Conservation (phyloP, 2,329 filamentous ascomycete genomes). For the Ascocoryne sarcoides region DNA sequence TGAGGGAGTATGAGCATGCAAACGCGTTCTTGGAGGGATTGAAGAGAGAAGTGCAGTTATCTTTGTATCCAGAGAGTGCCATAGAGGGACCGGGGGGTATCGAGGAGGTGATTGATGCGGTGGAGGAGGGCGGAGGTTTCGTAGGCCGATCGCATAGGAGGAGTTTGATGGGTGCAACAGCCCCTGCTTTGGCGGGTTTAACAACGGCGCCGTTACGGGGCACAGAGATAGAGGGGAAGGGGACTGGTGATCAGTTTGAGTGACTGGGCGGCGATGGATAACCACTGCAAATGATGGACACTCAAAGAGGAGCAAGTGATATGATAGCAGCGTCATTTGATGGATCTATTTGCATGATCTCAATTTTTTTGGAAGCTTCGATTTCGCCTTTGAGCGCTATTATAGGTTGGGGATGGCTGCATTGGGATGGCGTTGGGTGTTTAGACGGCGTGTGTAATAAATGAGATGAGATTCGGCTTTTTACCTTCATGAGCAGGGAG, state of each 20-base stretch:
- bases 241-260: constrained; percentile 17
- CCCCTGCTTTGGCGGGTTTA: constrained; percentile 32
- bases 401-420: constrained; percentile 15
- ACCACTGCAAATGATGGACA: too few species aligned
- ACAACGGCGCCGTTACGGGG: constrained; percentile 42
- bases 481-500: too few species aligned
- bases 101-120: constrained; percentile 28
- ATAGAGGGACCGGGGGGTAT: constrained; percentile 22
- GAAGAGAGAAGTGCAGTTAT: constrained; percentile 31
- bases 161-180: constrained; percentile 42
- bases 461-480: not conserved
- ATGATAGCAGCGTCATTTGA: constrained; percentile 2
- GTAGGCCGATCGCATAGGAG: constrained; percentile 43
- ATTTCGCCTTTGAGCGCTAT: constrained; percentile 17
- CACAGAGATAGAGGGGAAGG: constrained; percentile 11
- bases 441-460: constrained; percentile 12
- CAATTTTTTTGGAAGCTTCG: too few species aligned
- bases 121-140: constrained; percentile 47
- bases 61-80: constrained; percentile 25
- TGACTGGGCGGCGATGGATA: too few species aligned
- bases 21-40: constrained; percentile 44
- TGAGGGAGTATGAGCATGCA: constrained; percentile 42
- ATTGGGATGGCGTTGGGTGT: constrained; percentile 24
- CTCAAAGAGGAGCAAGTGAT: not conserved
- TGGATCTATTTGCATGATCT: constrained; percentile 16